Conservation (phyloP, 1,284 basidiomycete genomes). For the Leccinum huronense region DNA sequence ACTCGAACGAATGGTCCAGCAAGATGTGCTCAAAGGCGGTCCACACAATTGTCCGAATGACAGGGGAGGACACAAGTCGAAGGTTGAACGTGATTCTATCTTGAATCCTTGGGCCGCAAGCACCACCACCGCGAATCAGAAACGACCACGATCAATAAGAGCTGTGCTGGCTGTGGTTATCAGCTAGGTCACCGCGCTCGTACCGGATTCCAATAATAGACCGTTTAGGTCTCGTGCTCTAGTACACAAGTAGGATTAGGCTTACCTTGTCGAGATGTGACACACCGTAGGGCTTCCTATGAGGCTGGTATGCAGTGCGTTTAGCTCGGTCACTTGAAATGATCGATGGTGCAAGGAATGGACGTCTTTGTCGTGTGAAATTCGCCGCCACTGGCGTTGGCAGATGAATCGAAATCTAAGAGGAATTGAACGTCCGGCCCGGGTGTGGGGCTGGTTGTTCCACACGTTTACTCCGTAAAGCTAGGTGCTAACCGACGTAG, state of each 20-base stretch:
- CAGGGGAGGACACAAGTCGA: background rate
- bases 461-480: background rate
- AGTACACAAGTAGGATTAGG: background rate
- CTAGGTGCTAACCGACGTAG: background rate
- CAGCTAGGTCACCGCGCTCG: background rate
- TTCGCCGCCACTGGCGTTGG: background rate
- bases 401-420: background rate
- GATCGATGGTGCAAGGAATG: background rate
- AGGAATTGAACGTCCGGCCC: background rate
- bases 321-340: background rate
- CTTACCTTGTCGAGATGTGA: background rate
- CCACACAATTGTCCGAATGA: background rate
- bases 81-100: background rate
- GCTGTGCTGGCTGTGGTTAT: background rate
- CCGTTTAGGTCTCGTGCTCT: background rate
- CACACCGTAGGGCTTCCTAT: background rate
- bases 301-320: background rate
- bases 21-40: background rate
- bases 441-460: background rate
- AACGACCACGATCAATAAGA: background rate
- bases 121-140: background rate
- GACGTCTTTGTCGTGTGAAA: background rate
- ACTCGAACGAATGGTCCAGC: background rate
- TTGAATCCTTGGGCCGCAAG: background rate
- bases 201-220: background rate